phyloP scores from a whole-genome alignment of 106 monocot genomes.

The Allium cepa region DNA sequence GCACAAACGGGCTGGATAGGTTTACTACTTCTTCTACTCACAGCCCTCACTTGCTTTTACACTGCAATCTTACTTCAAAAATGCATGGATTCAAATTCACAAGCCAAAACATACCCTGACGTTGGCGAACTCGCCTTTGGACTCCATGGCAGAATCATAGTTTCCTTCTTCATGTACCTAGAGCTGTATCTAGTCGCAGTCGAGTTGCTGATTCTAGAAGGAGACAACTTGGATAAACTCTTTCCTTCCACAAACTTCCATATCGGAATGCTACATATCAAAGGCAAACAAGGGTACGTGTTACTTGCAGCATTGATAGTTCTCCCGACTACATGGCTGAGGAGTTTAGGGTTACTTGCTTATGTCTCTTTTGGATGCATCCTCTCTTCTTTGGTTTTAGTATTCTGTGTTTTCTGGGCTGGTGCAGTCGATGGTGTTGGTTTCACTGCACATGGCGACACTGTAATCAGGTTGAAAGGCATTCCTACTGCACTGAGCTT shows the following conservation, averaged over 20 bases:
- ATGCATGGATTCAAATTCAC: constrained; percentile 43
- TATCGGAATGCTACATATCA: constrained; percentile 6
- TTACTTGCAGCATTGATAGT: constrained; percentile 32
- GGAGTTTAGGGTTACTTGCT: constrained; percentile 41
- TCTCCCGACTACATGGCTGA: constrained; percentile 62
- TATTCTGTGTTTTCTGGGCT: constrained; percentile 39
- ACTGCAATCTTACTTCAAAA: constrained; percentile 46
- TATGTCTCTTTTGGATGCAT: constrained; percentile 51
- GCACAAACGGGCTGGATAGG: constrained; percentile 56
- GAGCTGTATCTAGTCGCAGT: constrained; percentile 62
- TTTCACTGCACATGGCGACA: constrained; percentile 22
- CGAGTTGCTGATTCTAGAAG: constrained; percentile 40
- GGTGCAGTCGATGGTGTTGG: constrained; percentile 35
- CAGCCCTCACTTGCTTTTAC: constrained; percentile 50
- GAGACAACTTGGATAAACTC: constrained; percentile 24
- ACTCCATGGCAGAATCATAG: constrained; percentile 16
- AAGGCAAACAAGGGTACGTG: constrained; percentile 43
- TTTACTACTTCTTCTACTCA: constrained; percentile 26
- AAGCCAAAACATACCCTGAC: constrained; percentile 42
- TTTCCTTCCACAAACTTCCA: constrained; percentile 27
- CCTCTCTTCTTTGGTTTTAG: constrained; percentile 35
- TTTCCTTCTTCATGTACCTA: constrained; percentile 51
- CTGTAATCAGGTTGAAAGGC: constrained; percentile 21
- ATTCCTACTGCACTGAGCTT: constrained; percentile 53
- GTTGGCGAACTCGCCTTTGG: constrained; percentile 55